Conservation (phyloP, 1,284 basidiomycete species). For the Sphagnurus paluster region DNA sequence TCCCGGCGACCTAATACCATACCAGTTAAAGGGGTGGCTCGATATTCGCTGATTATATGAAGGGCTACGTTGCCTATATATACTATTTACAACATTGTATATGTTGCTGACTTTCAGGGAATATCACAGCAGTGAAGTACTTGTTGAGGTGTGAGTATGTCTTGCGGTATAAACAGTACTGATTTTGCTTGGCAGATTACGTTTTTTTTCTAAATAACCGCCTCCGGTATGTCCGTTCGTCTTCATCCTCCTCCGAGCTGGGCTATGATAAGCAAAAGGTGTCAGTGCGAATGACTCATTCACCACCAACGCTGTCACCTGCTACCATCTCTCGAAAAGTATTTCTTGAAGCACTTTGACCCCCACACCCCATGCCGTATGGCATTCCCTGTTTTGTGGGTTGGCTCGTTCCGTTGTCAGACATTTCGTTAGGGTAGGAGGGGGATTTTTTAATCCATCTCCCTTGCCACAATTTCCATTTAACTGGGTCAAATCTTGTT, state of each 20-base stretch:
- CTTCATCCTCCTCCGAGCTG: constrained; percentile 14
- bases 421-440: constrained; percentile 42
- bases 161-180: background rate
- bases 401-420: constrained; percentile 68
- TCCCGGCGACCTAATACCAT: constrained; percentile 41
- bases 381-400: constrained; percentile 31
- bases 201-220: no score
- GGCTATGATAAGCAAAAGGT: constrained; percentile 15
- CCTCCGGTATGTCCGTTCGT: no score
- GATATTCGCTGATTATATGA: constrained; percentile 16
- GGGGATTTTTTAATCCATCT: no score
- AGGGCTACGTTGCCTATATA: background rate
- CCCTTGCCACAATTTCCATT: no score
- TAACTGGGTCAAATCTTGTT: no score
- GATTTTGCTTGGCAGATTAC: background rate
- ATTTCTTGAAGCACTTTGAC: constrained; percentile 51
- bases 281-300: constrained; percentile 22
- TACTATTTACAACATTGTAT: background rate
- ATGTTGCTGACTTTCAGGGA: background rate
- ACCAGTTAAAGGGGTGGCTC: constrained; percentile 27
- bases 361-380: constrained; percentile 27
- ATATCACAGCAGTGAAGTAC: background rate
- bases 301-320: constrained; percentile 36
- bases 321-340: constrained; percentile 40
- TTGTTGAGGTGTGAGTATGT: background rate